Evolutionary conservation across 352 stramenopile genomes (phyloP).

Genomic region (Globisporangium ultimum): DNA sequence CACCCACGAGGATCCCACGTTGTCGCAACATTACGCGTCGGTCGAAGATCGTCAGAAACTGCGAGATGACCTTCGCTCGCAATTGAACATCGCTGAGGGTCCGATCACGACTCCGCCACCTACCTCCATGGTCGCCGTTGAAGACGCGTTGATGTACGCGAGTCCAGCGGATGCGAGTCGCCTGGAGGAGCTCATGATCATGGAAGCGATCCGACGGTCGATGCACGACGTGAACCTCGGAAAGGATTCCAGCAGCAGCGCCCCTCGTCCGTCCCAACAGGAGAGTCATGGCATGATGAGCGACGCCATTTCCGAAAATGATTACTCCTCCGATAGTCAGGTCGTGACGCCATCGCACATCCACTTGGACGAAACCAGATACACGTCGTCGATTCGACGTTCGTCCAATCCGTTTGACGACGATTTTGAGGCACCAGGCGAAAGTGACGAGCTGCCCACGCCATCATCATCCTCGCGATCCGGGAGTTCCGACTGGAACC

Average conservation of each 20-base stretch:
- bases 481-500: constrained; percentile 6
- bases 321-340: constrained; percentile 2
- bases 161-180: constrained; percentile 50
- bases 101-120: constrained; percentile 50
- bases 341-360: constrained; percentile 6
- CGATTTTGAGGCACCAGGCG: constrained; percentile 2
- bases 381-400: constrained; percentile 1
- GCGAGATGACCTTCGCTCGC: constrained; percentile 66
- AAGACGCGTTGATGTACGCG: constrained; percentile 25
- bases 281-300: background rate
- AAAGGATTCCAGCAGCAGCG: constrained; percentile 18
- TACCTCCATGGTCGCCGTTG: constrained; percentile 26
- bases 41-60: constrained; percentile 73
- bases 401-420: constrained; percentile 10
- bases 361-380: constrained; percentile 2
- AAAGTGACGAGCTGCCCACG: background rate
- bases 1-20: constrained; percentile 27
- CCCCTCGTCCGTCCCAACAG: background rate
- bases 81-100: constrained; percentile 58
- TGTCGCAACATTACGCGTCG: constrained; percentile 48
- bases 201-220: constrained; percentile 80
- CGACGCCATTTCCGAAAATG: constrained; percentile 2
- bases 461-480: background rate
- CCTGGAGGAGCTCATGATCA: constrained; percentile 78
- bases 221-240: constrained; percentile 56